phyloP scores from a whole-genome alignment of 257 asterid genomes.

The Solanum tarijense region DNA sequence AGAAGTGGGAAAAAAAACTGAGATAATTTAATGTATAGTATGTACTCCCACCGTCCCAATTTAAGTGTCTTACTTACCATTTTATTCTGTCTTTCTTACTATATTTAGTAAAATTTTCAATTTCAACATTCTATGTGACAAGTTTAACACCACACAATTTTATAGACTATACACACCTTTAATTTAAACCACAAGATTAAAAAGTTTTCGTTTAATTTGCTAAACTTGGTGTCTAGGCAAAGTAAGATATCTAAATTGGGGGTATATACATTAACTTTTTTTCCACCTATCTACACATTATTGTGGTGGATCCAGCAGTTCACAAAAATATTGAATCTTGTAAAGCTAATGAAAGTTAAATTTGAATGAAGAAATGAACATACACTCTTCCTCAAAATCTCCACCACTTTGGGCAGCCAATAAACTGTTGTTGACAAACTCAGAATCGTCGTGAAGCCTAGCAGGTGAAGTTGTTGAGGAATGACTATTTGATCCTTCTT shows the following conservation, averaged over 20 bases:
- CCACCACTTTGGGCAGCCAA: constrained; percentile 38
- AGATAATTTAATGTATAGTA: not conserved
- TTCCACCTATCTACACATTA: not conserved
- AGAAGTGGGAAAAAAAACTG: not conserved
- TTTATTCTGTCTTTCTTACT: not conserved
- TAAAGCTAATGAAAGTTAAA: not conserved
- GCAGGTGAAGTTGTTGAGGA: constrained; percentile 96
- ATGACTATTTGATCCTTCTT: constrained; percentile 66
- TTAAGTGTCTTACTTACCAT: not conserved
- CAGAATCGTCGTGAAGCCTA: constrained; percentile 54
- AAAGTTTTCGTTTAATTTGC: too few species aligned
- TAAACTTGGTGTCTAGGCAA: not conserved
- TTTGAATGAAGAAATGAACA: not conserved
- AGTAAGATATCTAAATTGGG: not conserved
- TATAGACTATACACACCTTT: too few species aligned
- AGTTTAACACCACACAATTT: too few species aligned
- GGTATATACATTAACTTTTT: not conserved
- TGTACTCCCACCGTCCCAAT: not conserved
- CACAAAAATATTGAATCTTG: not conserved
- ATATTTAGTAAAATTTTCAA: not conserved
- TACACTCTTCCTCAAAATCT: constrained; percentile 62
- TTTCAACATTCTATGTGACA: not conserved
- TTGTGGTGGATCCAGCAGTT: not conserved
- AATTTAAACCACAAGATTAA: not conserved
- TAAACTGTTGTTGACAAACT: constrained; percentile 71